A percentile compares a stretch with the other conserved stretches of the same genome.
Conservation (phyloP, 371 early-diverging fungal species). For the Mortierella sp. region DNA sequence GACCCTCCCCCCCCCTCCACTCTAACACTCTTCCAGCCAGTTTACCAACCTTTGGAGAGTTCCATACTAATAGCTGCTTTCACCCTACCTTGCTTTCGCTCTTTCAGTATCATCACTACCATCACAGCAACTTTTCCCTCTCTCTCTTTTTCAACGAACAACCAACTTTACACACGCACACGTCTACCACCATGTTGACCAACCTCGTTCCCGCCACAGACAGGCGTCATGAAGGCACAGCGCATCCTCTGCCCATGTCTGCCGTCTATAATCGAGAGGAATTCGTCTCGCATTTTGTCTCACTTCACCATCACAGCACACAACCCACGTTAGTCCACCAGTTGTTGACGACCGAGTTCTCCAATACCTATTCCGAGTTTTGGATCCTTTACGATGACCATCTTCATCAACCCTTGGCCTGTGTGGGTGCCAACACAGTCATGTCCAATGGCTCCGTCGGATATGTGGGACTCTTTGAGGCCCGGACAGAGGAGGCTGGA, state of each 20-base stretch:
- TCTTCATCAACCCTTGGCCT: constrained; percentile 34
- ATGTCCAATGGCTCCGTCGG: constrained; percentile 43
- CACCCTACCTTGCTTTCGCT: neutral
- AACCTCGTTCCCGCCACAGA: constrained; percentile 18
- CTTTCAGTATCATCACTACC: neutral
- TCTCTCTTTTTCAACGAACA: constrained; percentile 1
- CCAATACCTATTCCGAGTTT: constrained; percentile 28
- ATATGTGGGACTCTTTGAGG: constrained; percentile 51
- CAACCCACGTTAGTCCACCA: constrained; percentile 35
- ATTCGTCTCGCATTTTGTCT: constrained; percentile 43
- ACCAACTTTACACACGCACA: neutral
- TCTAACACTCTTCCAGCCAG: neutral
- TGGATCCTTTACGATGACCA: constrained; percentile 45
- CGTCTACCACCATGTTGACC: constrained; percentile 23
- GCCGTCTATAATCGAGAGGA: constrained; percentile 46
- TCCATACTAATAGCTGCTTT: neutral
- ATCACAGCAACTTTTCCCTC: neutral
- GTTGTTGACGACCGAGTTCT: constrained; percentile 19
- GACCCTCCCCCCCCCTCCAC: neutral
- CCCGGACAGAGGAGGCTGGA: constrained; percentile 38
- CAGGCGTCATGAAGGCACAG: constrained; percentile 7
- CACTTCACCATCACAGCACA: constrained; percentile 34
- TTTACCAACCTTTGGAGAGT: neutral
- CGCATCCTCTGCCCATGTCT: constrained; percentile 36
- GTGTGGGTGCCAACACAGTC: constrained; percentile 46